Evolutionary conservation across 768 basidiomycete species (phyloP), one percentile per base, ranked within the genome.

Genomic region (Panellus pusillus): DNA sequence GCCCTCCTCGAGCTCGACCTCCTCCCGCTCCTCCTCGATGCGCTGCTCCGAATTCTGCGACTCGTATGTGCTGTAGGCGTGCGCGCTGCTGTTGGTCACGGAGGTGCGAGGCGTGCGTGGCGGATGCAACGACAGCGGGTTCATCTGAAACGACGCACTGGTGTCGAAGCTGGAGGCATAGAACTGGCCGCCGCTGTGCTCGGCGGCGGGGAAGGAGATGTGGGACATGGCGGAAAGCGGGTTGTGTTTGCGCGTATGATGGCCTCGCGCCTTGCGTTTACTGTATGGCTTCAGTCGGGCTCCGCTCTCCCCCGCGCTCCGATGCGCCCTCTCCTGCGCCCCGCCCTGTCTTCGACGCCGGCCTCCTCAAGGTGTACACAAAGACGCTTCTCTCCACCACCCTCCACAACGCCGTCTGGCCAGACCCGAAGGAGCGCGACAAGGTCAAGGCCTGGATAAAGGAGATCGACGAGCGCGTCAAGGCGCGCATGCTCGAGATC

Each of bases 401-500:
- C 1, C 75, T 93, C 37, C 79, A 86, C 52, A 76, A 70, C 46
- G 78, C 76, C 49, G 65, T 78, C 9, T 93, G 90, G 91, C 79
- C 84, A 29, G 81, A 84, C 40, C 65, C 76, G 44, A 82, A 81
- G 61, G 89, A 93, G 49, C 77, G 80, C 20, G 88, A 91, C 31
- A 80, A 79, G 53, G 79, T 86, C 15, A 87, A 82, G 67, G 75
- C 70, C 6, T 89, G 87, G 86, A 91, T 89, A 67, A 89, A 86
- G 69, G 89, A 93, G 64, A 86, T 93, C 53, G 83, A 88, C 17
- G 88, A 89, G 63, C 79, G 91, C 43, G 82, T 93, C 40, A 93
- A 91, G 70, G 87, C 91, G 68, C 76, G 91, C 63, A 92, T 92
- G 89, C 61, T 90, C 48, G 87, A 88, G 65, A 90, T 93, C 48